A percentile compares a stretch with the other conserved stretches of the same genome.
Conservation (phyloP, 2,329 filamentous ascomycete genomes). For the Hyphodiscus sp. region DNA sequence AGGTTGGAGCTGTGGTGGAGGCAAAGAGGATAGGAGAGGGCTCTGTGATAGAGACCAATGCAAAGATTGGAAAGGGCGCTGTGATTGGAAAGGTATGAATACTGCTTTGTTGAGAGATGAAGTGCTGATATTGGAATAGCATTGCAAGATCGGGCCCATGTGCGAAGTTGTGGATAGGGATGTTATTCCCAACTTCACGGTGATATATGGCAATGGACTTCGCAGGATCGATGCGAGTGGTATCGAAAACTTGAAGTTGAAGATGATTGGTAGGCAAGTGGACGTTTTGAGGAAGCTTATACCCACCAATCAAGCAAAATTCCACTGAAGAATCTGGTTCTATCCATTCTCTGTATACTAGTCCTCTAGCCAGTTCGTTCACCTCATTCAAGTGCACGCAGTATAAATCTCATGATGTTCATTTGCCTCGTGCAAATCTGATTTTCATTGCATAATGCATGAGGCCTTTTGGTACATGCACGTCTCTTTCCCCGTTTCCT, state of each 20-base stretch:
- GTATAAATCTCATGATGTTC: too few relatives aligned
- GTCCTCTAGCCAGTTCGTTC: too few relatives aligned
- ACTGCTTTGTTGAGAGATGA: background rate
- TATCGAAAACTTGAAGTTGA: slow-evolving; percentile 56
- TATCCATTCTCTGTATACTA: too few relatives aligned
- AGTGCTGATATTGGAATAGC: slow-evolving; percentile 33
- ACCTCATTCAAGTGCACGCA: too few relatives aligned
- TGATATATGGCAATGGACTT: slow-evolving; percentile 60
- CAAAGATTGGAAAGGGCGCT: slow-evolving; percentile 52
- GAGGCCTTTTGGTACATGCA: background rate
- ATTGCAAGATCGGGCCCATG: slow-evolving; percentile 64
- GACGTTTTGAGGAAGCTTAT: slow-evolving; percentile 62
- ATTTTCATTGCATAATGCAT: background rate
- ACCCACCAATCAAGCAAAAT: slow-evolving; percentile 44
- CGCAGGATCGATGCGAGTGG: slow-evolving; percentile 52
- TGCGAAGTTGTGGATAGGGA: slow-evolving; percentile 52
- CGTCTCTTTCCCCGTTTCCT: slow-evolving; percentile 1
- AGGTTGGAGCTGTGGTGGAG: slow-evolving; percentile 54
- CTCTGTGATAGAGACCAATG: slow-evolving; percentile 55
- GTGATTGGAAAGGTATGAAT: slow-evolving; percentile 53
- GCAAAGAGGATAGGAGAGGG: slow-evolving; percentile 43
- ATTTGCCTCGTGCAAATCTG: too few relatives aligned
- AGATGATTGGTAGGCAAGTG: slow-evolving; percentile 60
- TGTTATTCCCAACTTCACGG: slow-evolving; percentile 57
- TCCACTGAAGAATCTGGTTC: slow-evolving; percentile 19